These are phyloP conservation scores for Peronospora tabacina DNA, from an alignment of 352 stramenopile genomes.

Conservation along the genomic window DNA sequence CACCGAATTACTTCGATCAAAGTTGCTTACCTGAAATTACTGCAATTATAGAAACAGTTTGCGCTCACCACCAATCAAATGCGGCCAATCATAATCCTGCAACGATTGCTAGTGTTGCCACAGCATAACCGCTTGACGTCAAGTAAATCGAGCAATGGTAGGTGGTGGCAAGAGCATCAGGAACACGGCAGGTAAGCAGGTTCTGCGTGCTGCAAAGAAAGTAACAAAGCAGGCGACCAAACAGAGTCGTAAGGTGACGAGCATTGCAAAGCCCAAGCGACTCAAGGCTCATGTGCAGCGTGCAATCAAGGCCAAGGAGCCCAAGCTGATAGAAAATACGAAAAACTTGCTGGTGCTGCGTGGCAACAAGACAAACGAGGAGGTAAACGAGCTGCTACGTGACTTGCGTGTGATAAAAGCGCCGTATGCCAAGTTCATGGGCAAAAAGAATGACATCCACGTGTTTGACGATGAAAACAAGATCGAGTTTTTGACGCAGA, in stretches of 20 bases:
- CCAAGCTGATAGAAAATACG: slow-evolving; percentile 89
- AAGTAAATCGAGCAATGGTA: slow-evolving; percentile 31
- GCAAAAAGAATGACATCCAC: slow-evolving; percentile 91
- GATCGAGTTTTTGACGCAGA: slow-evolving; percentile 91
- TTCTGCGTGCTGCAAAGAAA: slow-evolving; percentile 56
- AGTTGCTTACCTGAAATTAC: slow-evolving; percentile 11
- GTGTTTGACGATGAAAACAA: slow-evolving; percentile 91
- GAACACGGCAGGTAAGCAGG: slow-evolving; percentile 59
- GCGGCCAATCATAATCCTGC: slow-evolving; percentile 20
- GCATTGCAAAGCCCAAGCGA: slow-evolving; percentile 67
- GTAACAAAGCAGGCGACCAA: slow-evolving; percentile 60
- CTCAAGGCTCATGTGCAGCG: slow-evolving; percentile 75
- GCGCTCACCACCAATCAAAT: slow-evolving; percentile 40
- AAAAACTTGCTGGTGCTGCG: slow-evolving; percentile 87
- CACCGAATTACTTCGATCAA: not conserved
- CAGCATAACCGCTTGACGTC: slow-evolving; percentile 20
- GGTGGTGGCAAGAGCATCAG: slow-evolving; percentile 60
- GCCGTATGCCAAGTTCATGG: slow-evolving; percentile 83
- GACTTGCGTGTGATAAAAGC: slow-evolving; percentile 86
- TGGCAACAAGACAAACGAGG: slow-evolving; percentile 85
- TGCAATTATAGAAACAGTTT: slow-evolving; percentile 6
- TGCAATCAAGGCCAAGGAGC: slow-evolving; percentile 81
- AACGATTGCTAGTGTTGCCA: slow-evolving; percentile 1
- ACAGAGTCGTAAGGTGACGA: slow-evolving; percentile 64
- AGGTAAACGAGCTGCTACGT: slow-evolving; percentile 71